These are phyloP conservation scores for Austroboletus rostrupii DNA, from an alignment of 1,284 basidiomycete genomes.

Conservation along the genomic window DNA sequence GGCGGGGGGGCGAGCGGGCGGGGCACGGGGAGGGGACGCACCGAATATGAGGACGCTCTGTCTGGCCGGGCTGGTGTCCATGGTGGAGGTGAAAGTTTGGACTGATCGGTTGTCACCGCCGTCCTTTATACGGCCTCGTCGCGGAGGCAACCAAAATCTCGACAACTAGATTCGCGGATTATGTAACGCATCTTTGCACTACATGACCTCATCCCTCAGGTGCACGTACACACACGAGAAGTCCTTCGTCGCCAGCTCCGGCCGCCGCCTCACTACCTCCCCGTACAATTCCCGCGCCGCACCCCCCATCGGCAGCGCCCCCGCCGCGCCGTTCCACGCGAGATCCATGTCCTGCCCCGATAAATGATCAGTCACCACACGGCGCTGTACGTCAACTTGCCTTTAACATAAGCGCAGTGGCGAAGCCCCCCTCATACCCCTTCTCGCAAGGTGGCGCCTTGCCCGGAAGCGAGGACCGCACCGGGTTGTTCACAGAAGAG, in stretches of 20 bases:
- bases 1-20: too few species aligned
- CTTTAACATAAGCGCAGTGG: conserved; percentile 82
- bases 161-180: conserved; percentile 14
- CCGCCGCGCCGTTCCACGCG: conserved; percentile 58
- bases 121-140: conserved; percentile 27
- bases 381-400: conserved; percentile 33
- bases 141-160: conserved; percentile 32
- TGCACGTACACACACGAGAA: conserved; percentile 79
- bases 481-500: conserved; percentile 84
- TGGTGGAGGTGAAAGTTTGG: conserved; percentile 11
- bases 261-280: conserved; percentile 48
- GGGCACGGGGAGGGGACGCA: too few species aligned
- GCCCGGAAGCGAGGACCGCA: conserved; percentile 66
- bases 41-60: conserved; percentile 81
- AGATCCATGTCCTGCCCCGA: conserved; percentile 71
- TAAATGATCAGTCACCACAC: conserved; percentile 1
- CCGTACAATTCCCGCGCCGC: conserved; percentile 60
- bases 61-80: conserved; percentile 35
- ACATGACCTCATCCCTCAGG: conserved; percentile 33
- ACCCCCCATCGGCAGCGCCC: conserved; percentile 60
- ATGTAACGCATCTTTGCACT: conserved; percentile 11
- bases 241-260: conserved; percentile 64
- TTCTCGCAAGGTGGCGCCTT: conserved; percentile 80
- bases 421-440: conserved; percentile 81
- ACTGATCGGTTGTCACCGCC: conserved; percentile 23